phyloP scores from a whole-genome alignment of 306 rosid species.

The Ochetophila trinervis region DNA sequence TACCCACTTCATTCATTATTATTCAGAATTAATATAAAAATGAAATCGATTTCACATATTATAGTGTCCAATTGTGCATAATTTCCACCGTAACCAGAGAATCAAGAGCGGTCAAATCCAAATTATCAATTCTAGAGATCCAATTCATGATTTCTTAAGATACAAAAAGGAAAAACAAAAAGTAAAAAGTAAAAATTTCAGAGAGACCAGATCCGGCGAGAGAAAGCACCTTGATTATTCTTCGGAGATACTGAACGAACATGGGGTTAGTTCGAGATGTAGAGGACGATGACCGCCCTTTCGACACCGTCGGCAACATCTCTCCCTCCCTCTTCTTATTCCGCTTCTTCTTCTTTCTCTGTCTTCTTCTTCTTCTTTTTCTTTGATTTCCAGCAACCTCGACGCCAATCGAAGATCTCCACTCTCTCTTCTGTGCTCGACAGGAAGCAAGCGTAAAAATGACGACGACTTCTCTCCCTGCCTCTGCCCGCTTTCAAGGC shows the following conservation, averaged over 20 bases:
- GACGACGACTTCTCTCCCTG: background rate
- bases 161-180: background rate
- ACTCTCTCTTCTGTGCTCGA: constrained; percentile 7
- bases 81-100: background rate
- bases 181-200: background rate
- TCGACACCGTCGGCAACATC: constrained; percentile 89
- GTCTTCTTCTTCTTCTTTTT: constrained; percentile 20
- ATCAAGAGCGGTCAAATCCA: background rate
- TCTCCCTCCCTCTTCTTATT: background rate
- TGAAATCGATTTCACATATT: no score
- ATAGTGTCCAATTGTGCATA: no score
- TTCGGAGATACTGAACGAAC: constrained; percentile 80
- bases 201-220: constrained; percentile 46
- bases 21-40: background rate
- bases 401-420: constrained; percentile 40
- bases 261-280: constrained; percentile 79
- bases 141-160: background rate
- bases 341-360: constrained; percentile 9
- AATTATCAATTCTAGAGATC: constrained; percentile 6
- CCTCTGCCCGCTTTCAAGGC: background rate
- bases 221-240: constrained; percentile 79
- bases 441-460: constrained; percentile 29
- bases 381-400: constrained; percentile 15
- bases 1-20: no score
- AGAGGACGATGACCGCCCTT: constrained; percentile 80